Conservation (phyloP, 2,329 filamentous ascomycete genomes). For the Ciborinia camelliae region DNA sequence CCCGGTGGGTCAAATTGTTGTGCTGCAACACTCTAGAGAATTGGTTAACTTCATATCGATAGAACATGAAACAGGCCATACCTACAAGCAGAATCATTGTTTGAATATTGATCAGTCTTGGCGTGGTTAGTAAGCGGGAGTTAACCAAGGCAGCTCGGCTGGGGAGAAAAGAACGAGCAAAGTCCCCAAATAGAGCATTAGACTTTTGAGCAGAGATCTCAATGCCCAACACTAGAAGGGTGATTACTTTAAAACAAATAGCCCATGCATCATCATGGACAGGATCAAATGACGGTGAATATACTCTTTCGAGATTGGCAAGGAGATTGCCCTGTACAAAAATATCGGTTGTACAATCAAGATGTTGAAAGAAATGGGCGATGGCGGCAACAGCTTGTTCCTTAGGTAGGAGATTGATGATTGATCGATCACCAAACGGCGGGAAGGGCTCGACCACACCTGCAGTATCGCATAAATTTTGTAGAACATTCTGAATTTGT, state of each 20-base stretch:
- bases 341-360: constrained; percentile 16
- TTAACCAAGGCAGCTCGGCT: constrained; percentile 19
- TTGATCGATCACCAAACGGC: constrained; percentile 7
- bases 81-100: constrained; percentile 18
- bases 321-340: constrained; percentile 16
- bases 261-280: constrained; percentile 14
- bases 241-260: constrained; percentile 16
- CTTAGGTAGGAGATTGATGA: constrained; percentile 12
- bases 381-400: constrained; percentile 9
- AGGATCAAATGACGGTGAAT: constrained; percentile 12
- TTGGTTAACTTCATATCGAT: background rate
- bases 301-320: constrained; percentile 14
- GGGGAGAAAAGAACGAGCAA: constrained; percentile 17
- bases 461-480: constrained; percentile 13
- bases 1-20: constrained; percentile 18
- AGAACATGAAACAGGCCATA: background rate
- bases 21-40: constrained; percentile 15
- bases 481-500: constrained; percentile 11
- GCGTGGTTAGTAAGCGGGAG: constrained; percentile 17
- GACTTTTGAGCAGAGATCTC: constrained; percentile 15
- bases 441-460: constrained; percentile 14
- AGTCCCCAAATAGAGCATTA: constrained; percentile 16
- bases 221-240: constrained; percentile 16
- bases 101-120: constrained; percentile 19
- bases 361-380: constrained; percentile 16